Percentiles rank a stretch among this genome's conserved stretches.
Evolutionary conservation across 2,329 filamentous ascomycete species (phyloP).

Genomic region (Mycocentrospora acerina): DNA sequence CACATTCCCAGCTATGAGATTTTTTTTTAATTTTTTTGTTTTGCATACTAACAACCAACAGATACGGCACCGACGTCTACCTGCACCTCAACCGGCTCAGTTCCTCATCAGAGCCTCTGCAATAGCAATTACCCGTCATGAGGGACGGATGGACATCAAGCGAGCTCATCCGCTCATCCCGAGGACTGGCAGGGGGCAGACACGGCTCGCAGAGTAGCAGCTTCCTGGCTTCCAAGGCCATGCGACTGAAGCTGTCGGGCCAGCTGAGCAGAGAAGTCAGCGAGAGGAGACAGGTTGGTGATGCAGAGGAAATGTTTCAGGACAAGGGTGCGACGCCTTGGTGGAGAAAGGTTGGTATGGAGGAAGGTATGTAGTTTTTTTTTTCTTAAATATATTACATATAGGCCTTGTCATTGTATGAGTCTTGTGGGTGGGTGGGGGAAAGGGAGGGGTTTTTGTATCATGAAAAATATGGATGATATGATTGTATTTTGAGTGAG

Average conservation of each 20-base stretch:
- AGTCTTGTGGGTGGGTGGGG: neutral
- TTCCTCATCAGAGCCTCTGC: constrained; percentile 91
- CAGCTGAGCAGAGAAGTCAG: constrained; percentile 64
- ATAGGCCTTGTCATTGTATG: too few species aligned
- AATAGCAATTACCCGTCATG: constrained; percentile 90
- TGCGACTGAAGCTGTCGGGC: constrained; percentile 69
- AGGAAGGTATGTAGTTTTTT: constrained; percentile 45
- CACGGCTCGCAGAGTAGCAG: constrained; percentile 12
- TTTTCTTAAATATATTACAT: too few species aligned
- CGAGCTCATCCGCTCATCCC: constrained; percentile 36
- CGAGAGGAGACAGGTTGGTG: constrained; percentile 86
- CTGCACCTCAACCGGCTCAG: constrained; percentile 95
- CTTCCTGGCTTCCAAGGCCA: constrained; percentile 52
- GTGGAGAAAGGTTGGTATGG: constrained; percentile 54
- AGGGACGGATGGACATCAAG: constrained; percentile 63
- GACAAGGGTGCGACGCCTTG: constrained; percentile 40
- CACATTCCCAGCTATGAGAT: too few species aligned
- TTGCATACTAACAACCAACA: too few species aligned
- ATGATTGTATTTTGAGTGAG: too few species aligned
- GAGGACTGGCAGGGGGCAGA: constrained; percentile 61
- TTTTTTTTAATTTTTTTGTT: too few species aligned
- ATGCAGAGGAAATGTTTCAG: constrained; percentile 73
- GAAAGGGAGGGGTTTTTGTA: too few species aligned
- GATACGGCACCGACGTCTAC: constrained; percentile 98
- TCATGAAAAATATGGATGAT: too few species aligned